Base-by-base conservation (phyloP, 2,329 filamentous ascomycete species). In the Cercospora sesami region DNA sequence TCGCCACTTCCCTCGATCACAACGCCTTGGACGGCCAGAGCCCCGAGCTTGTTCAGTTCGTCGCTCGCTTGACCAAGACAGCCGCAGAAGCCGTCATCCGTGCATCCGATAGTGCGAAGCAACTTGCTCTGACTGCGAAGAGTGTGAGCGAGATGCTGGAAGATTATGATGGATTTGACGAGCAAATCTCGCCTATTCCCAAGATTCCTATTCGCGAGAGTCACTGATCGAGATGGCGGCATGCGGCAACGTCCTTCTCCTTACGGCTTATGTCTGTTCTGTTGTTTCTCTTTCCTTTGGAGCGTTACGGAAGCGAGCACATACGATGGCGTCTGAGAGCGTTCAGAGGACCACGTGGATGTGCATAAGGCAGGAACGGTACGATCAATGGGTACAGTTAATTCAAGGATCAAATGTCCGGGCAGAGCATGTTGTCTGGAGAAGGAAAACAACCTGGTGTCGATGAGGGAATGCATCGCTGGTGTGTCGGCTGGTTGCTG, bases 51-150 rank as follows among this genome's bases (percentile, higher is more conserved):
- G 64, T 51, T 18, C 51, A 66, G 28, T 61, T 66, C 45, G 39
- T 68, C n/a, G 58, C 66, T 26, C 53, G 63, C 42, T 61, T 70
- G 30, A 65, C 58, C 8, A 30, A 31, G 45, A 68, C 58, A 36
- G 63, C 66, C 39, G 66, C 68, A 4, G 58, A 68, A 58, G 66
- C 67, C 48, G 66, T 66, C 30, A 65, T 63, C 45, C 60, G 68
- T 48, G 66, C 68, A n/a, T 63, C 63, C 14, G 45, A 51, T 51
- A 51, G 45, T 51, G 45, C 45, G 18, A 51, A 51, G 45, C 45
- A 23, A 51, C 45, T 51, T 51, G 45, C 45, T 12, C 18, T 51
- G 45, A 51, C 45, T 14, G 45, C 45, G 45, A 23, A 23, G 45
- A 51, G 45, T 26, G 18, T 51, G 14, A 51, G 45, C 21, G 45